Percentiles rank a stretch among this genome's conserved stretches.
These are phyloP conservation scores for Aspergillus transmontanensis DNA, from an alignment of 2,329 filamentous ascomycete genomes.

Conservation along the genomic window DNA sequence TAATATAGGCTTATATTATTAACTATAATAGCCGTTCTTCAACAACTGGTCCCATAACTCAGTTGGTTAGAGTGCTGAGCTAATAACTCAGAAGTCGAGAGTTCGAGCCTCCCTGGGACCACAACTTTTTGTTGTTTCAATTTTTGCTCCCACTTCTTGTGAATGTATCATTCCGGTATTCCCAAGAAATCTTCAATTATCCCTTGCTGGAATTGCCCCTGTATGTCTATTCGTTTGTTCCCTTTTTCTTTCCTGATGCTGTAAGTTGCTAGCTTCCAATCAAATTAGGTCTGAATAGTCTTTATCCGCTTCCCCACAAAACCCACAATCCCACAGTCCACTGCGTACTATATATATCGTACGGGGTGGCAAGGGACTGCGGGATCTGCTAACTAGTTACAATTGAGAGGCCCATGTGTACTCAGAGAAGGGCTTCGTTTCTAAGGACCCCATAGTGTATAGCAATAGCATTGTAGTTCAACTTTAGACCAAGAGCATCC, in stretches of 20 bases:
- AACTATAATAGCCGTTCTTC: accelerated
- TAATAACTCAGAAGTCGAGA: conserved; percentile 7
- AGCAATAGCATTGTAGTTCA: not conserved
- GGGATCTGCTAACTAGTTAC: not conserved
- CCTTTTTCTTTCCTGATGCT: too few relatives aligned
- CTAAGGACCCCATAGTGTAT: not conserved
- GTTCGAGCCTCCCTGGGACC: conserved; percentile 5
- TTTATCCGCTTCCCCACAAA: conserved; percentile 3
- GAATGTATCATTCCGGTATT: not conserved
- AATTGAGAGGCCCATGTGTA: not conserved
- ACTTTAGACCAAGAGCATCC: not conserved
- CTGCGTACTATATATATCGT: not conserved
- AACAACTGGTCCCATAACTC: conserved; percentile 1
- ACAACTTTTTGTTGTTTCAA: not conserved
- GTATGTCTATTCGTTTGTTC: not conserved
- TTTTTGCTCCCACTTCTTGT: not conserved
- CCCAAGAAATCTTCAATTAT: not conserved
- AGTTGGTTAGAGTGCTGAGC: conserved; percentile 5
- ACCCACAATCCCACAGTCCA: not conserved
- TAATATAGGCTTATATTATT: not conserved
- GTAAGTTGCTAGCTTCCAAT: not conserved
- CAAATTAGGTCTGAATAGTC: not conserved
- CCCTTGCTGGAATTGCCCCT: not conserved
- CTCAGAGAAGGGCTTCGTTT: not conserved
- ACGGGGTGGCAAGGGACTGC: not conserved